phyloP scores from a whole-genome alignment of 2,329 filamentous ascomycete genomes.

The Fusarium sp. region DNA sequence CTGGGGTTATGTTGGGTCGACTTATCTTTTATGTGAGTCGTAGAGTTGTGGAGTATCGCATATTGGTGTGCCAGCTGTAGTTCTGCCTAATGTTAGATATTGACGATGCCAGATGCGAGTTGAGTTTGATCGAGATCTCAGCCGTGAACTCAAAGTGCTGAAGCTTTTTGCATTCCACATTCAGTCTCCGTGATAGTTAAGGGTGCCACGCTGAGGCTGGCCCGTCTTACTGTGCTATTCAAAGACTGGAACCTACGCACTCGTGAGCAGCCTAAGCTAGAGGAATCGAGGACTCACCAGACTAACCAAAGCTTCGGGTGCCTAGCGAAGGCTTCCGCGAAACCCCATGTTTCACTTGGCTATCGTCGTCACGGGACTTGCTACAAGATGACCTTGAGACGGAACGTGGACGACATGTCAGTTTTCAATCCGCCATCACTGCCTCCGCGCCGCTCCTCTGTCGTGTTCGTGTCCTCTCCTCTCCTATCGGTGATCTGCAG shows the following conservation, averaged over 20 bases:
- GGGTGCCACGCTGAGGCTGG: slow-evolving; percentile 26
- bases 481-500: slow-evolving; percentile 26
- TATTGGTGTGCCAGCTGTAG: slow-evolving; percentile 5
- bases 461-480: slow-evolving; percentile 8
- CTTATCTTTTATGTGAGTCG: slow-evolving; percentile 12
- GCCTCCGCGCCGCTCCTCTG: slow-evolving; percentile 20
- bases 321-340: slow-evolving; percentile 35
- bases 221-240: slow-evolving; percentile 36
- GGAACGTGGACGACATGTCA: slow-evolving; percentile 25
- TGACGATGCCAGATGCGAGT: slow-evolving; percentile 23
- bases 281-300: slow-evolving; percentile 5
- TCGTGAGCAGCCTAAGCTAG: slow-evolving; percentile 28
- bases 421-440: slow-evolving; percentile 15
- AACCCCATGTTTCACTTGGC: slow-evolving; percentile 34
- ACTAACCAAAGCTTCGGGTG: slow-evolving; percentile 31
- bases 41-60: slow-evolving; percentile 16
- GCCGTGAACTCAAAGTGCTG: slow-evolving; percentile 20
- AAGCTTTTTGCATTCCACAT: slow-evolving; percentile 7
- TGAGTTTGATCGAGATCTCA: slow-evolving; percentile 24
- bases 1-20: slow-evolving; percentile 12
- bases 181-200: slow-evolving; percentile 11
- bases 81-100: slow-evolving; percentile 10
- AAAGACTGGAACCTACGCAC: slow-evolving; percentile 8
- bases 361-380: slow-evolving; percentile 34
- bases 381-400: slow-evolving; percentile 19